Evolutionary conservation across 129 eudicot species (phyloP).

Genomic region (Arctium minus): DNA sequence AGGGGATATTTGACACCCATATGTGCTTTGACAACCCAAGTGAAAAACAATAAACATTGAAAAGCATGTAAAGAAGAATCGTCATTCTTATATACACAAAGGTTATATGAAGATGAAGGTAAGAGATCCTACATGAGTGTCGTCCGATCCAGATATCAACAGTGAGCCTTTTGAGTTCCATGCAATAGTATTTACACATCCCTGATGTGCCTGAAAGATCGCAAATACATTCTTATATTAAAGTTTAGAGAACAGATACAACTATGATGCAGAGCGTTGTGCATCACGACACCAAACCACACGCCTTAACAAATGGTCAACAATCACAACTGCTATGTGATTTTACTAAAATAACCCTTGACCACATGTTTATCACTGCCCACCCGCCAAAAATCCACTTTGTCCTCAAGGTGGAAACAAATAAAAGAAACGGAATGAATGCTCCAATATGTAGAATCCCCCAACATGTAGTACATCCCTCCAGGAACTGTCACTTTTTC

Average conservation of each 20-base stretch:
- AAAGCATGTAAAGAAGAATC: not conserved
- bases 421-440: too few species aligned
- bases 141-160: conserved; percentile 94
- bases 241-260: not conserved
- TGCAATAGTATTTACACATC: conserved; percentile 86
- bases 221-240: not conserved
- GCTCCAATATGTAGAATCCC: not conserved
- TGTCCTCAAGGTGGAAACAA: not conserved
- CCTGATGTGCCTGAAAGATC: conserved; percentile 67
- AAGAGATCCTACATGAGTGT: conserved; percentile 54
- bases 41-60: not conserved
- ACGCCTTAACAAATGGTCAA: not conserved
- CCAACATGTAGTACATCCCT: not conserved
- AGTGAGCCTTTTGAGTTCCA: conserved; percentile 94
- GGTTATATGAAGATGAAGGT: conserved; percentile 1
- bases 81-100: not conserved
- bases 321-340: not conserved
- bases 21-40: not conserved
- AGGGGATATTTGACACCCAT: not conserved
- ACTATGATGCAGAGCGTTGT: not conserved
- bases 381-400: not conserved
- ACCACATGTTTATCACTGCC: not conserved
- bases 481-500: not conserved
- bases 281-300: not conserved
- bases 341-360: not conserved